phyloP scores from a whole-genome alignment of 2,329 filamentous ascomycete genomes.

The Leptodontidium sp. region DNA sequence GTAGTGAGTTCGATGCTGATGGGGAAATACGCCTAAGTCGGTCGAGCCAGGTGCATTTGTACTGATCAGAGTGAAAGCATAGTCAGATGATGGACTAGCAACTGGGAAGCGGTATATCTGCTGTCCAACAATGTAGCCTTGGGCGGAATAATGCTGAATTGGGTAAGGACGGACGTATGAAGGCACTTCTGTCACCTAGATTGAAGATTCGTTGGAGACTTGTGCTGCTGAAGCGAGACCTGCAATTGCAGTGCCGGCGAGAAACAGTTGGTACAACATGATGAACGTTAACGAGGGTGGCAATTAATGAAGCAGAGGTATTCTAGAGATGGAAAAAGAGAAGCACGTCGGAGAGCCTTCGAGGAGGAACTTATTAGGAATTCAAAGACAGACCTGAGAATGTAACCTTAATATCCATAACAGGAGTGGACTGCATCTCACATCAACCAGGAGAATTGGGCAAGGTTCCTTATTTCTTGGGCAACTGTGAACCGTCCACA shows the following conservation, averaged over 20 bases:
- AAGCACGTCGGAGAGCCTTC: background rate
- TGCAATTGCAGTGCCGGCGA: background rate
- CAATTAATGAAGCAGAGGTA: background rate
- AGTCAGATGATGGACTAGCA: slow-evolving; percentile 54
- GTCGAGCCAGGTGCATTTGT: slow-evolving; percentile 52
- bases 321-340: background rate
- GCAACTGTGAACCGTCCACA: background rate
- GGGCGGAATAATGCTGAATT: slow-evolving; percentile 40
- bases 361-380: background rate
- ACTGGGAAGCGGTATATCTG: slow-evolving; percentile 54
- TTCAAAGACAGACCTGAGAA: background rate
- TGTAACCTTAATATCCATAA: background rate
- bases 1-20: slow-evolving; percentile 53
- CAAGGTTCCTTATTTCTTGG: background rate
- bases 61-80: slow-evolving; percentile 55
- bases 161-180: slow-evolving; percentile 39
- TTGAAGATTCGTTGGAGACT: slow-evolving; percentile 23
- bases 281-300: background rate
- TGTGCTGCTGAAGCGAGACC: slow-evolving; percentile 13
- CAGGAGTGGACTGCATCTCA: background rate
- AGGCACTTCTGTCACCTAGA: slow-evolving; percentile 39
- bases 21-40: slow-evolving; percentile 53
- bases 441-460: background rate
- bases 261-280: slow-evolving; percentile 3
- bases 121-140: slow-evolving; percentile 44